Conservation (phyloP, 2,329 filamentous ascomycete species). For the Sporothrix humicola region DNA sequence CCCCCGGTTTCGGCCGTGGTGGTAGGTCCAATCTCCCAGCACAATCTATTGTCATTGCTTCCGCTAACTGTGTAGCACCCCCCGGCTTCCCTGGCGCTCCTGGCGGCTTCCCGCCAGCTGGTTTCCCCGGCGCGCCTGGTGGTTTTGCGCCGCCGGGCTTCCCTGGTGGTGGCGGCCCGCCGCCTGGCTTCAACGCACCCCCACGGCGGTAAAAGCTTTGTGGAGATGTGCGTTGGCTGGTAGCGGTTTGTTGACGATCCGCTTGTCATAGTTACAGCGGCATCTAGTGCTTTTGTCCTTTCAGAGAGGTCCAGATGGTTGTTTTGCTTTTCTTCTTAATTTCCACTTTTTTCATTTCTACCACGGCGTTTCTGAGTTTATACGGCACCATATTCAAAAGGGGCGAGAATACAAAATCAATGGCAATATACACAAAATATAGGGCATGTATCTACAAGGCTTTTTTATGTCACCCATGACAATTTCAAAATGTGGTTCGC, state of each 20-base stretch:
- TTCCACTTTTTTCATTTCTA: not conserved
- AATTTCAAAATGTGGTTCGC: too few species aligned
- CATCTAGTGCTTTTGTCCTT: not conserved
- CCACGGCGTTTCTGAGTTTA: constrained; percentile 19
- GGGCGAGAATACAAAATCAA: not conserved
- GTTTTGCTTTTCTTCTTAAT: too few species aligned
- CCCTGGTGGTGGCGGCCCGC: constrained; percentile 58
- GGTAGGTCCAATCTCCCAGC: constrained; percentile 51
- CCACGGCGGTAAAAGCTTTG: constrained; percentile 59
- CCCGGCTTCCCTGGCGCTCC: constrained; percentile 43
- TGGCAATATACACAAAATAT: constrained; percentile 6
- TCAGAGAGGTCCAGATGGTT: not conserved
- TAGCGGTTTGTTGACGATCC: not conserved
- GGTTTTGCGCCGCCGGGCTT: constrained; percentile 56
- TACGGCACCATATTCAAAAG: constrained; percentile 10
- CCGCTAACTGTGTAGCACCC: too few species aligned
- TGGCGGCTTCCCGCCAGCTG: constrained; percentile 53
- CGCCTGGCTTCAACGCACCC: constrained; percentile 76
- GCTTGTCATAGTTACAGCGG: not conserved
- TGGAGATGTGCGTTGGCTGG: not conserved
- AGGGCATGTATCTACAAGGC: not conserved
- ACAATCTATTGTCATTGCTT: constrained; percentile 34
- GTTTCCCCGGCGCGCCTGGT: constrained; percentile 52
- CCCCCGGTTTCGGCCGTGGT: constrained; percentile 58
- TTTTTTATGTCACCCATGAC: too few species aligned